Percentiles rank a stretch among this genome's conserved stretches.
phyloP scores from a whole-genome alignment of 306 rosid genomes.

The Inga oerstediana region DNA sequence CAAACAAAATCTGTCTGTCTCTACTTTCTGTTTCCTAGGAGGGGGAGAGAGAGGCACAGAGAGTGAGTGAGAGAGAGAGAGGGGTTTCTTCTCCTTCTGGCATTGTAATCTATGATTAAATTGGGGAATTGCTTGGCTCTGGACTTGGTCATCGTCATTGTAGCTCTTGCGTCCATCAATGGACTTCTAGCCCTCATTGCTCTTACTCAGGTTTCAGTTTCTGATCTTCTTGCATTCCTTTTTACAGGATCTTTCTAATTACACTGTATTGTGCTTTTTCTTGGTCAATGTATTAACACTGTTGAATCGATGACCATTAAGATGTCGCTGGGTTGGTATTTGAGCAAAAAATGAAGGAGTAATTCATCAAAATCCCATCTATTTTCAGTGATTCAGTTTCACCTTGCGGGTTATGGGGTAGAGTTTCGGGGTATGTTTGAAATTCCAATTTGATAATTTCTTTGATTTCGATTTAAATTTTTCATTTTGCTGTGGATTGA shows the following conservation, averaged over 20 bases:
- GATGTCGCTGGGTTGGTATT: neutral
- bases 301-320: neutral
- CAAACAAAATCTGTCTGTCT: neutral
- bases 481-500: neutral
- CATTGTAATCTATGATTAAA: slow-evolving; percentile 32
- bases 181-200: slow-evolving; percentile 56
- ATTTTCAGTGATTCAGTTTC: slow-evolving; percentile 3
- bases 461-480: neutral
- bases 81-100: neutral
- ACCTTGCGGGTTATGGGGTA: neutral
- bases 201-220: slow-evolving; percentile 58
- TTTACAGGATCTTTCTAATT: slow-evolving; percentile 13
- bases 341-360: neutral
- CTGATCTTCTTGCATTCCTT: neutral
- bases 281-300: neutral
- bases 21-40: neutral
- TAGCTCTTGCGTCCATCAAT: slow-evolving; percentile 53
- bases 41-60: neutral
- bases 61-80: neutral
- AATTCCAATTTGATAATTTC: neutral
- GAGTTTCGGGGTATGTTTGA: neutral
- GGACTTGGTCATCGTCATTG: slow-evolving; percentile 54
- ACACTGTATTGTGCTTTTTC: neutral
- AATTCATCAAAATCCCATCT: neutral
- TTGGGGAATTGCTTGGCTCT: slow-evolving; percentile 34